phyloP scores from a whole-genome alignment of 108 stramenopile genomes.

The Pseudonitzschia pungens region DNA sequence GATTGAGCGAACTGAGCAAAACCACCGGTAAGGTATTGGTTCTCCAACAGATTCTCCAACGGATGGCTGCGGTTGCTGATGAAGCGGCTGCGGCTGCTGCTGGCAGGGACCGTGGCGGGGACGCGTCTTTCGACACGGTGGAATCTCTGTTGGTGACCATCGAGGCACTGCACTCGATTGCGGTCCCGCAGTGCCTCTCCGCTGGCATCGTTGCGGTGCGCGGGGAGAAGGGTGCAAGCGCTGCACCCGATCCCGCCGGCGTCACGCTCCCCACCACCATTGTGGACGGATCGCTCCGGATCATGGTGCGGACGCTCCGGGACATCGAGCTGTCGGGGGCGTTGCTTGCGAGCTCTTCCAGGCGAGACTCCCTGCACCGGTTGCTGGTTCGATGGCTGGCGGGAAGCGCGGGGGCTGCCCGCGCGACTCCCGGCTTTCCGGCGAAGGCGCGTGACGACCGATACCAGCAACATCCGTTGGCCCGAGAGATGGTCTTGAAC shows the following conservation, averaged over 20 bases:
- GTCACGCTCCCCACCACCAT: constrained; percentile 1
- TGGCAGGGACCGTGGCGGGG: too few relatives aligned
- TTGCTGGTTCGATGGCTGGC: constrained; percentile 14
- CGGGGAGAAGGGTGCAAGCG: too few relatives aligned
- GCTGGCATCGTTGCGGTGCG: constrained; percentile 13
- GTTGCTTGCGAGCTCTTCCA: neutral
- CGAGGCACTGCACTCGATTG: neutral
- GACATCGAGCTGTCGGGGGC: neutral
- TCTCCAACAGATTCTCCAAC: neutral
- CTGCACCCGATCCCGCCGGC: too few relatives aligned
- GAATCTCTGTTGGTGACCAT: constrained; percentile 2
- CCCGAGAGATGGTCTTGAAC: constrained; percentile 4
- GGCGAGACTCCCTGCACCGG: neutral
- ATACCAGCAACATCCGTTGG: constrained; percentile 1
- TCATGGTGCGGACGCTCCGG: constrained; percentile 2
- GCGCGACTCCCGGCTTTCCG: too few relatives aligned
- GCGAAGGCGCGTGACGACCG: neutral
- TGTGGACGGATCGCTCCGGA: neutral
- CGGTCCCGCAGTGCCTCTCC: constrained; percentile 10
- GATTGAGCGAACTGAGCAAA: neutral
- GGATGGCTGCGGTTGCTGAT: neutral
- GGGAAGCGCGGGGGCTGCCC: neutral
- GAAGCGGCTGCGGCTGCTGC: neutral
- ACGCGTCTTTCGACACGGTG: too few relatives aligned
- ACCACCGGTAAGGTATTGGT: constrained; percentile 9